Evolutionary conservation across 2,329 filamentous ascomycete genomes (phyloP).

Genomic region (Neofusicoccum sp.): DNA sequence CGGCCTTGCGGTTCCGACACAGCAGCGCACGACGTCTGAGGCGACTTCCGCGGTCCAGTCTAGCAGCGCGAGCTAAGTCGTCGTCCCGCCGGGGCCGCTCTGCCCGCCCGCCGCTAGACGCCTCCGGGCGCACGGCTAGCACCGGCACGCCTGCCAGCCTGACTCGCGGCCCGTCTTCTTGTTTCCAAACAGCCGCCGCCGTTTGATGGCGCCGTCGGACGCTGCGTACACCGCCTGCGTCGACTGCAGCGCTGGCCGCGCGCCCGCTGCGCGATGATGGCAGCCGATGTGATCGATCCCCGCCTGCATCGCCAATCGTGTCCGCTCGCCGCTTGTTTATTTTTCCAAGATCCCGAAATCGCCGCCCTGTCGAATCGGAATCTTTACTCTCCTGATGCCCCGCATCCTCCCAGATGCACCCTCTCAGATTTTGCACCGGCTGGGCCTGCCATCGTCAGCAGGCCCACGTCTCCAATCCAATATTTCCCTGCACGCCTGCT

Average conservation of each 20-base stretch:
- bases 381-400: constrained; percentile 16
- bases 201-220: too few relatives aligned
- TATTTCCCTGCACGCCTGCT: neutral
- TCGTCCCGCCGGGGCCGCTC: neutral
- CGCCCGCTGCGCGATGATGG: neutral
- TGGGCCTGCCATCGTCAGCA: neutral
- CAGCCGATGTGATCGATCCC: constrained; percentile 1
- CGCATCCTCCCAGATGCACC: neutral
- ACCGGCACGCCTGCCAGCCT: neutral
- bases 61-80: constrained; percentile 1
- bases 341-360: neutral
- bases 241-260: neutral
- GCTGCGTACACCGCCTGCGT: too few relatives aligned
- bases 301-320: constrained; percentile 9
- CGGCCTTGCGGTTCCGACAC: neutral
- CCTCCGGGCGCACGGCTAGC: neutral
- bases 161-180: neutral
- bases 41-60: neutral
- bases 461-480: neutral
- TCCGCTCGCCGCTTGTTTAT: neutral
- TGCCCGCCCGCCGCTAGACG: constrained; percentile 8
- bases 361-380: constrained; percentile 7
- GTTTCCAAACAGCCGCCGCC: constrained; percentile 1
- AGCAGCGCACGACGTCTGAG: neutral
- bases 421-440: neutral